Percentiles rank a stretch among this genome's conserved stretches.
These are phyloP conservation scores for Plasmodium coatneyi DNA, from an alignment of 169 alveolate genomes.

Conservation along the genomic window DNA sequence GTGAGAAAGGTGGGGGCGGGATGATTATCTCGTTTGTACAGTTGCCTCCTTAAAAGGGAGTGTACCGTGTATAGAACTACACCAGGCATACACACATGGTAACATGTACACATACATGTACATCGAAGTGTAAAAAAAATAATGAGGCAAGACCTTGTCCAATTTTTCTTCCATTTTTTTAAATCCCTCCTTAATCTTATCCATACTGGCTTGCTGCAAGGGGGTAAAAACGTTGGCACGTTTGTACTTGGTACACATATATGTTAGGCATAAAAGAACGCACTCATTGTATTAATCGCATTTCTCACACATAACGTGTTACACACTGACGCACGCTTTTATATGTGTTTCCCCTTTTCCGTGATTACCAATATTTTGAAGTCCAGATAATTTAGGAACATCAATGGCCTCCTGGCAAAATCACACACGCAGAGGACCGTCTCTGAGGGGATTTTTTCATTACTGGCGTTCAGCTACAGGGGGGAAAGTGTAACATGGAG, in stretches of 20 bases:
- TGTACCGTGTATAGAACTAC: not conserved
- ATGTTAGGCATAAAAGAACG: not conserved
- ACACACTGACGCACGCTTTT: not conserved
- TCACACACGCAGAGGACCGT: constrained; percentile 82
- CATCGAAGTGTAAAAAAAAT: not conserved
- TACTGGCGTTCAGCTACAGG: constrained; percentile 30
- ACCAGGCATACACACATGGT: not conserved
- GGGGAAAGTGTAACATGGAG: not conserved
- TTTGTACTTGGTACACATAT: not conserved
- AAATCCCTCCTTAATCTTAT: constrained; percentile 47
- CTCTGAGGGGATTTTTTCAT: constrained; percentile 68
- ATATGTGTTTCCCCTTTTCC: not conserved
- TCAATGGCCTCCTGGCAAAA: constrained; percentile 80
- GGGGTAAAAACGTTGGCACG: not conserved
- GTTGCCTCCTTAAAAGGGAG: not conserved
- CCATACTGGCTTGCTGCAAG: constrained; percentile 48
- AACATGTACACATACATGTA: too few relatives aligned
- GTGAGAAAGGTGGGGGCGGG: not conserved
- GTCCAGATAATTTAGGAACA: constrained; percentile 79
- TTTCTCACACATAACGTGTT: not conserved
- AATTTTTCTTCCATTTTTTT: constrained; percentile 24
- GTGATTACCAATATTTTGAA: constrained; percentile 60
- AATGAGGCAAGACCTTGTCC: constrained; percentile 36
- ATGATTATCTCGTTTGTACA: not conserved
- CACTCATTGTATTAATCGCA: not conserved